phyloP scores from a whole-genome alignment of 257 asterid species.

The Penstemon eatonii region DNA sequence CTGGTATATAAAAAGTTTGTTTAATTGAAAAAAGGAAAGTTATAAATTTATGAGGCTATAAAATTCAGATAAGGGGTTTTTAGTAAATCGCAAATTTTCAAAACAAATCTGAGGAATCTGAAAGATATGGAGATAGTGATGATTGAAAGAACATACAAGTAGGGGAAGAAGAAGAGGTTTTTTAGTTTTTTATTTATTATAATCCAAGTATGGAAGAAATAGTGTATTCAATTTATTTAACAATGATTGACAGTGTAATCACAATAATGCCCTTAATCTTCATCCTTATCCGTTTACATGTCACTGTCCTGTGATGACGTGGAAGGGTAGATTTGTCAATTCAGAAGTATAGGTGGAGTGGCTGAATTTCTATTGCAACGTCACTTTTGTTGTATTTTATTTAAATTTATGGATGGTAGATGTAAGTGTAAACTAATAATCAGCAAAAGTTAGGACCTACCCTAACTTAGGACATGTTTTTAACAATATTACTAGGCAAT shows the following conservation, averaged over 20 bases:
- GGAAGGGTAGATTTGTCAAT: conserved; percentile 30
- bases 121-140: conserved; percentile 30
- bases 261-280: conserved; percentile 26
- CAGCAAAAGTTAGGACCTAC: no score
- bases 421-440: no score
- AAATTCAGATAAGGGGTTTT: conserved; percentile 27
- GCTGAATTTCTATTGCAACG: conserved; percentile 6
- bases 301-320: conserved; percentile 11
- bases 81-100: conserved; percentile 14
- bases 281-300: conserved; percentile 43
- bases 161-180: conserved; percentile 14
- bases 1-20: conserved; percentile 15
- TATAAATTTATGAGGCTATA: conserved; percentile 38
- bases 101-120: conserved; percentile 37
- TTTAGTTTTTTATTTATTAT: conserved; percentile 7
- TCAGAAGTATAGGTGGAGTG: not conserved
- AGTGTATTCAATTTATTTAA: not conserved
- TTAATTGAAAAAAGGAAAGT: not conserved
- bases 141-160: conserved; percentile 24
- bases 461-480: no score
- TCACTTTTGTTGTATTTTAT: conserved; percentile 1
- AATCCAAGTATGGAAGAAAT: not conserved
- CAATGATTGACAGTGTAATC: not conserved
- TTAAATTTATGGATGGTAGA: not conserved
- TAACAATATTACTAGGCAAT: not conserved